phyloP scores from a whole-genome alignment of 352 stramenopile genomes.

The Pythium myriotylum region DNA sequence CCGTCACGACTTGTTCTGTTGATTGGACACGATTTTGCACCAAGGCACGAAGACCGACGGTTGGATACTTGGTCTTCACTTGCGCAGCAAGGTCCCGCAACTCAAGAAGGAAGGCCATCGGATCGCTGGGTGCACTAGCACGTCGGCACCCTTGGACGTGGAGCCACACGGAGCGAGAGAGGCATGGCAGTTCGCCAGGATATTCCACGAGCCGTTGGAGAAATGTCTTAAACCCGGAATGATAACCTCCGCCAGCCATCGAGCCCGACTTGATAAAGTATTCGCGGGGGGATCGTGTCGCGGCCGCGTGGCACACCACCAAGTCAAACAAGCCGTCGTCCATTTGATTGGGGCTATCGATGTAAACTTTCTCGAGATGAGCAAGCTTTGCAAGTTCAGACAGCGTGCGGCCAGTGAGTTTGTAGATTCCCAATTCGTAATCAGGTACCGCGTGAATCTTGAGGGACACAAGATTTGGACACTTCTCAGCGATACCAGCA shows the following conservation, averaged over 20 bases:
- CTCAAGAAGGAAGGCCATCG: neutral
- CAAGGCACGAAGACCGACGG: neutral
- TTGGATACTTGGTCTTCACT: neutral
- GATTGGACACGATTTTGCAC: neutral
- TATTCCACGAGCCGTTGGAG: neutral
- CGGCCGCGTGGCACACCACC: neutral
- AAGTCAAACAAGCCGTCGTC: neutral
- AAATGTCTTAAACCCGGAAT: neutral
- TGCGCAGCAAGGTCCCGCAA: neutral
- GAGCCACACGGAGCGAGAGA: neutral
- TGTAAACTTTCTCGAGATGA: neutral
- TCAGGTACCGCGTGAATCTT: neutral
- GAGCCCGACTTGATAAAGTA: neutral
- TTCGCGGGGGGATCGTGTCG: neutral
- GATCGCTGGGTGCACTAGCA: neutral
- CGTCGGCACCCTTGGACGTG: neutral
- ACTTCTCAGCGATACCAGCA: neutral
- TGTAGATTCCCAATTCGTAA: neutral
- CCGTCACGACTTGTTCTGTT: neutral
- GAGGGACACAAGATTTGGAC: neutral
- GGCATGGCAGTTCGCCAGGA: neutral
- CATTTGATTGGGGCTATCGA: neutral
- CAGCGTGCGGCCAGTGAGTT: neutral
- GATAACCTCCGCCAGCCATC: neutral
- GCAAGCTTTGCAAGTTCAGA: neutral